phyloP scores from a whole-genome alignment of 805 yeast species.

The Trichomonascus vanleenenianus region DNA sequence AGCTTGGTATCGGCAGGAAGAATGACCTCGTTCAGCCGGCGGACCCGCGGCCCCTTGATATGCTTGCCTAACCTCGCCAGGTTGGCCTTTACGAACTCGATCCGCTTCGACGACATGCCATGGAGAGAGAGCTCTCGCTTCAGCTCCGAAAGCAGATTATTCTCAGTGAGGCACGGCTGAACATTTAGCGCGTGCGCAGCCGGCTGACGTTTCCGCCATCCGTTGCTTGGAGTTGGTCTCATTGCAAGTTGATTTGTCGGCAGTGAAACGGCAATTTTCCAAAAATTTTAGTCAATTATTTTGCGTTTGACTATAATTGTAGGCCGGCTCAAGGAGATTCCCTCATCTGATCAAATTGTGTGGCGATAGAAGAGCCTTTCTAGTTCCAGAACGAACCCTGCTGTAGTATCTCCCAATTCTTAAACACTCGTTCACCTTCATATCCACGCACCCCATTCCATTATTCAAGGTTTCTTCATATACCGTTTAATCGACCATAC shows the following conservation, averaged over 20 bases:
- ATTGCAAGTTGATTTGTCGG: too few species aligned
- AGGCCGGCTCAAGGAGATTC: too few species aligned
- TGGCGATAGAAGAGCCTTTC: too few species aligned
- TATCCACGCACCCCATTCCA: not conserved
- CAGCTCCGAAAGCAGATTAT: not conserved
- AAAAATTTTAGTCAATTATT: too few species aligned
- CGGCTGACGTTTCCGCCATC: too few species aligned
- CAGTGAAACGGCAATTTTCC: too few species aligned
- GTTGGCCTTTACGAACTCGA: not conserved
- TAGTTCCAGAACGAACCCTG: not conserved
- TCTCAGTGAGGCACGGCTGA: not conserved
- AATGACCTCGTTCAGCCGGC: not conserved
- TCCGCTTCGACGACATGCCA: not conserved
- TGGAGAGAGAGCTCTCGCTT: not conserved
- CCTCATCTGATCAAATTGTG: too few species aligned
- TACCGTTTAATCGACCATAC: not conserved
- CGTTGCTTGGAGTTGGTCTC: too few species aligned
- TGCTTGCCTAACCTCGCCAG: not conserved
- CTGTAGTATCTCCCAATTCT: not conserved
- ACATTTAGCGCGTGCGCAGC: not conserved
- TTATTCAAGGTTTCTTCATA: not conserved
- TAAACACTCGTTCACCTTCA: not conserved
- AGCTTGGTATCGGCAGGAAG: not conserved
- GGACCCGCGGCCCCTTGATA: too few species aligned
- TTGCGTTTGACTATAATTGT: too few species aligned